phyloP scores from a whole-genome alignment of 306 rosid genomes.

The Cicer yamashitae region DNA sequence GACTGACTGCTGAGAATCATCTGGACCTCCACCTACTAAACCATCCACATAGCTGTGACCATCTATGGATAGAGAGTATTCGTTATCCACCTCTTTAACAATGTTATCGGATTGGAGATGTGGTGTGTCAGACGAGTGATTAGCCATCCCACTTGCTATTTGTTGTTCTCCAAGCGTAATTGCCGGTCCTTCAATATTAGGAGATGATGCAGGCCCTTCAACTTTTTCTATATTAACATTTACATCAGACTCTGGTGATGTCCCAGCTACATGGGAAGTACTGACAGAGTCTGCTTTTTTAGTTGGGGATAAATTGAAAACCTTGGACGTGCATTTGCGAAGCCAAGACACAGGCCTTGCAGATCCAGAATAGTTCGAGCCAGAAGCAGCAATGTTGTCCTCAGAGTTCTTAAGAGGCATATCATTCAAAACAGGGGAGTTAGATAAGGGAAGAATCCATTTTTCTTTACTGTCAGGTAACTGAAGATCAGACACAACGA shows the following conservation, averaged over 20 bases:
- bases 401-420: slow-evolving; percentile 43
- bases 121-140: slow-evolving; percentile 44
- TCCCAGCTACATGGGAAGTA: slow-evolving; percentile 50
- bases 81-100: slow-evolving; percentile 49
- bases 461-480: slow-evolving; percentile 59
- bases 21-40: slow-evolving; percentile 63
- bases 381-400: slow-evolving; percentile 45
- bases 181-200: slow-evolving; percentile 44
- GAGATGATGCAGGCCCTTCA: slow-evolving; percentile 44
- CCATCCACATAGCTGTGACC: slow-evolving; percentile 62
- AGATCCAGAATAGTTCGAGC: slow-evolving; percentile 53
- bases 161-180: slow-evolving; percentile 46
- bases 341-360: slow-evolving; percentile 60
- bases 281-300: slow-evolving; percentile 54
- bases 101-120: slow-evolving; percentile 47
- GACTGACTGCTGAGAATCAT: slow-evolving; percentile 76
- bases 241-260: slow-evolving; percentile 47
- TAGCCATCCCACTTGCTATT: slow-evolving; percentile 45
- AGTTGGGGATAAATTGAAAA: slow-evolving; percentile 70
- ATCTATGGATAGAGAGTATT: slow-evolving; percentile 54
- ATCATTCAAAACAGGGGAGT: slow-evolving; percentile 47
- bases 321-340: slow-evolving; percentile 68
- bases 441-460: slow-evolving; percentile 40
- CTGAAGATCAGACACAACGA: slow-evolving; percentile 66
- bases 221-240: slow-evolving; percentile 45